Conservation (phyloP, 2,329 filamentous ascomycete genomes). For the Graphiopsis chlorocephala region DNA sequence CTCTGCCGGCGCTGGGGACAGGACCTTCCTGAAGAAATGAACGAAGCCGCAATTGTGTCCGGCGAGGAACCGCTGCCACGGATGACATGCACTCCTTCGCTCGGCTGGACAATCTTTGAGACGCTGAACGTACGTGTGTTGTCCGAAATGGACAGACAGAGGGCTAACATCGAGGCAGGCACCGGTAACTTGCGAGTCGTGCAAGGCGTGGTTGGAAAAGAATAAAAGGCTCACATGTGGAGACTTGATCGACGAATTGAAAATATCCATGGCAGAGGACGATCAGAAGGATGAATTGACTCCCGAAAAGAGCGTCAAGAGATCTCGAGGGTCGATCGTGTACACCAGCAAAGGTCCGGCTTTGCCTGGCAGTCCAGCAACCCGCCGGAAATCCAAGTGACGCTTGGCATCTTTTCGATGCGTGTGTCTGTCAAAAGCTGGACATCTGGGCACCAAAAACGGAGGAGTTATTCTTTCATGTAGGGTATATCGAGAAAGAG, state of each 20-base stretch:
- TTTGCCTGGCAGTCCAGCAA: neutral
- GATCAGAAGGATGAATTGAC: neutral
- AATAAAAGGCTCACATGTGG: conserved; percentile 3
- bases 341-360: neutral
- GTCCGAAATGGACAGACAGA: neutral
- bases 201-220: conserved; percentile 9
- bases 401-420: neutral
- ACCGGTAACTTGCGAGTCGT: conserved; percentile 14
- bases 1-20: neutral
- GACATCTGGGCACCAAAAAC: neutral
- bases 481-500: conserved; percentile 15
- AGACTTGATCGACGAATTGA: neutral
- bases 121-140: neutral
- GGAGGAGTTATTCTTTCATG: conserved; percentile 11
- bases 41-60: neutral
- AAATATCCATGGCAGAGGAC: neutral
- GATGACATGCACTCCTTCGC: conserved; percentile 7
- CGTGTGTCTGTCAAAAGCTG: neutral
- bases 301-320: neutral
- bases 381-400: neutral
- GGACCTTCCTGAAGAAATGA: neutral
- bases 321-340: neutral
- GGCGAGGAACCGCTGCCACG: neutral
- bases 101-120: conserved; percentile 14
- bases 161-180: neutral